Conservation (phyloP, 768 basidiomycete species). For the Lactarius deliciosus region DNA sequence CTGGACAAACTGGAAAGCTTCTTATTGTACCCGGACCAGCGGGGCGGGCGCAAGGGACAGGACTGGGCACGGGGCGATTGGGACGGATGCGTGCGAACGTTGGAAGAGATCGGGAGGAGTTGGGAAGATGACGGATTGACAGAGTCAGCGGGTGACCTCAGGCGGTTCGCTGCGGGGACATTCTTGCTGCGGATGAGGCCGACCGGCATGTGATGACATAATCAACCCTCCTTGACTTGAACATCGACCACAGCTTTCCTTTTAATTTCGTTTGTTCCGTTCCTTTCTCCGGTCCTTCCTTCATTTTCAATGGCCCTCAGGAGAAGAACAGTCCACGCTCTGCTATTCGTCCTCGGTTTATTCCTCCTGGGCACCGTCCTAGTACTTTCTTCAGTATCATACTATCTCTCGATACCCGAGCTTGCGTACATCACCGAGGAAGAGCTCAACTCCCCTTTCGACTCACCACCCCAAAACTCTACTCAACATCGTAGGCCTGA, state of each 20-base stretch:
- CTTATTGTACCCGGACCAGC: conserved; percentile 46
- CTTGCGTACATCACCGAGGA: conserved; percentile 76
- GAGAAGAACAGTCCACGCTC: conserved; percentile 46
- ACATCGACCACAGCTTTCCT: conserved; percentile 10
- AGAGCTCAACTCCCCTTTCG: conserved; percentile 63
- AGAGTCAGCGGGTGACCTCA: conserved; percentile 50
- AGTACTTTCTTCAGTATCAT: conserved; percentile 89
- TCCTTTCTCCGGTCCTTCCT: conserved; percentile 16
- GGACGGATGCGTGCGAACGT: conserved; percentile 49
- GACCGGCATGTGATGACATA: conserved; percentile 35
- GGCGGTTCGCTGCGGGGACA: conserved; percentile 47
- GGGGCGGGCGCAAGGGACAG: conserved; percentile 63
- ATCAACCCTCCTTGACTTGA: background rate
- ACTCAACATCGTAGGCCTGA: conserved; percentile 62
- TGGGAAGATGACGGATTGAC: conserved; percentile 57
- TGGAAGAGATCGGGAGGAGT: conserved; percentile 48
- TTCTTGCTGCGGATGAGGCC: conserved; percentile 50
- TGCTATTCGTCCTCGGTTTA: conserved; percentile 62
- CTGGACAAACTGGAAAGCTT: conserved; percentile 28
- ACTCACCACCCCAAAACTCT: conserved; percentile 61
- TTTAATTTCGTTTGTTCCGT: conserved; percentile 28
- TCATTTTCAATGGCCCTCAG: conserved; percentile 35
- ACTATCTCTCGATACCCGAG: conserved; percentile 80
- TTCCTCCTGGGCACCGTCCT: conserved; percentile 85
- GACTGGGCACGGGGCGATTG: conserved; percentile 75